Base-by-base conservation (phyloP, 352 stramenopile genomes). In the Aphanomyces euteiches region DNA sequence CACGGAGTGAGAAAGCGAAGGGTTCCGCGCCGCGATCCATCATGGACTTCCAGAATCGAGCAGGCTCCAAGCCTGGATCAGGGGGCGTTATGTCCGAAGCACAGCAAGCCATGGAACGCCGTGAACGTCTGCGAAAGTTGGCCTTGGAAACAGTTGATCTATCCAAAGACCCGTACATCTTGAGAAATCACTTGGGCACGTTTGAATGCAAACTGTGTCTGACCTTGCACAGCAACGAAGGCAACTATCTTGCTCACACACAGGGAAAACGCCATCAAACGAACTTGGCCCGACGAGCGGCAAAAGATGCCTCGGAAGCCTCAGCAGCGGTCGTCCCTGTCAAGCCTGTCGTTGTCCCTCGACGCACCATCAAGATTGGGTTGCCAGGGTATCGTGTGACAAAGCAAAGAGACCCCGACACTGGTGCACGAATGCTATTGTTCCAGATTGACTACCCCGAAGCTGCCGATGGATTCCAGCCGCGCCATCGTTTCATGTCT, bases 191-290 rank as follows among this genome's bases (percentile, higher is more conserved):
- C 79, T 78, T 99, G 48, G 97, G 97, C 67, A 98, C 91, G 7
- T 99, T 98, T 78, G 97, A 99, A 84, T 99, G 97, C 74, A 99
- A 98, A 79, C 79, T 99, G 5, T 99, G 97, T 80, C 85, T 99
- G 45, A 99, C 97, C 36, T 77, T 99, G 59, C 97, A 99, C 85
- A 98, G 97, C 71, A 99, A 98, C 75, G 97, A 99, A 80, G 96
- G 95, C 37, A 99, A 99, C 77, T 99, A 99, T 79, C 82, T 99
- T 66, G 96, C 97, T 34, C 97, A 99, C 78, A 99, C 97, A 45
- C 97, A 99, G 80, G 97, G 96, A 56, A 99, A 99, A 84, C 95
- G 97, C 56, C 97, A 99, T 84, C 97, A 99, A 88, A 93, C 89
- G 21, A 98, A 98, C 72, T 80, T 99, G 67, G 93, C 90, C 10